These are phyloP conservation scores for Starmera quercuum DNA, from an alignment of 805 yeast species.

Conservation along the genomic window DNA sequence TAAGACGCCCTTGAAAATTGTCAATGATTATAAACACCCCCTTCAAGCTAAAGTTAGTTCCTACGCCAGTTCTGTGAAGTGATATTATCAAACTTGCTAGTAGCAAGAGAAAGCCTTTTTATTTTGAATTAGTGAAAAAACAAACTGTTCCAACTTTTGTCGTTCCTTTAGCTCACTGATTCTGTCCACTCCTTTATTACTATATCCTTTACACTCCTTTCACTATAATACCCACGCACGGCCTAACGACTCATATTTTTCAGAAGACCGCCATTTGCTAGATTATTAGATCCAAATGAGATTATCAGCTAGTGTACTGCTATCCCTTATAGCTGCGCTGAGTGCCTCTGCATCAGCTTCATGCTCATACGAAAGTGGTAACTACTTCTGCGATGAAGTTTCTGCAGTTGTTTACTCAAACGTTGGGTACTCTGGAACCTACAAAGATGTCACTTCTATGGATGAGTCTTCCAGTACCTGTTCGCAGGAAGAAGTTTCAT, in stretches of 20 bases:
- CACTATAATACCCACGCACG: neutral
- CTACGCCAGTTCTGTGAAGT: too few species aligned
- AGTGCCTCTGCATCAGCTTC: slow-evolving; percentile 23
- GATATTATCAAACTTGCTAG: too few species aligned
- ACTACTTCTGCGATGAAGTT: slow-evolving; percentile 75
- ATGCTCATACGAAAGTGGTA: slow-evolving; percentile 54
- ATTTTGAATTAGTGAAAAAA: neutral
- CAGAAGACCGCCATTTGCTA: too few species aligned
- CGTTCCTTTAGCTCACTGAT: neutral
- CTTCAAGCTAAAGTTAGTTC: neutral
- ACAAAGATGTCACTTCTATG: slow-evolving; percentile 75
- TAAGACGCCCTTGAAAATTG: neutral
- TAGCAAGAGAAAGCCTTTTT: neutral
- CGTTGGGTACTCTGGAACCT: slow-evolving; percentile 83
- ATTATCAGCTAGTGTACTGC: slow-evolving; percentile 14
- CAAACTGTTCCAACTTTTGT: neutral
- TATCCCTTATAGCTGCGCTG: slow-evolving; percentile 15
- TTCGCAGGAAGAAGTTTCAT: slow-evolving; percentile 44
- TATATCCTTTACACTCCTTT: neutral
- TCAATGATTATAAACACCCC: neutral
- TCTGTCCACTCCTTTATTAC: neutral
- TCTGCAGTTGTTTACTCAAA: slow-evolving; percentile 57
- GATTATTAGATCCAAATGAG: slow-evolving; percentile 15
- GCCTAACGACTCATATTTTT: too few species aligned
- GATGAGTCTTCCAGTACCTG: slow-evolving; percentile 64